Evolutionary conservation across 495 filamentous ascomycete genomes (phyloP).

Genomic region (Daldinia caldariorum): DNA sequence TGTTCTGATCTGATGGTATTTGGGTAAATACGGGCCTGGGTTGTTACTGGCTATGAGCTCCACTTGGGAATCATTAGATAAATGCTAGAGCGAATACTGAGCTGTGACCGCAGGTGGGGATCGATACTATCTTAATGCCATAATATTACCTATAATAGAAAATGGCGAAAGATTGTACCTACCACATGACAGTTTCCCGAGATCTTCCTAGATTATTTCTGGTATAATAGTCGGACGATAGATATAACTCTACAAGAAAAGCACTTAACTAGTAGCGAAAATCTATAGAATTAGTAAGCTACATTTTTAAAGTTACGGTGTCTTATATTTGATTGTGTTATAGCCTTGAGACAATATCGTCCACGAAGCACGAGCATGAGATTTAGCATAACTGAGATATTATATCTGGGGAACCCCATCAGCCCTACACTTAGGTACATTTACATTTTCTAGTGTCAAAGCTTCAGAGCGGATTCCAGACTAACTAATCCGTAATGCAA

Average conservation of each 20-base stretch:
- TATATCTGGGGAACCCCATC: constrained; percentile 4
- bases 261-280: background rate
- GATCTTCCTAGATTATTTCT: background rate
- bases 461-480: background rate
- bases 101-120: background rate
- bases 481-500: background rate
- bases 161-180: background rate
- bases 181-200: background rate
- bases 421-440: background rate
- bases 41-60: background rate
- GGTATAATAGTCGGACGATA: background rate
- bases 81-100: background rate
- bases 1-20: too few species aligned
- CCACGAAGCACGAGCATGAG: background rate
- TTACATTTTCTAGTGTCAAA: background rate
- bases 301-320: too few species aligned
- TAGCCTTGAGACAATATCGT: background rate
- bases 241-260: background rate
- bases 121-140: background rate
- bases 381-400: background rate
- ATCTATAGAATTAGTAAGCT: too few species aligned
- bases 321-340: too few species aligned
- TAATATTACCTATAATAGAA: background rate
- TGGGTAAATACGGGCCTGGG: background rate
- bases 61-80: background rate